Percentiles rank a stretch among this genome's conserved stretches.
Evolutionary conservation across 345 rosid species (phyloP).

Genomic region (Passiflora organensis): DNA sequence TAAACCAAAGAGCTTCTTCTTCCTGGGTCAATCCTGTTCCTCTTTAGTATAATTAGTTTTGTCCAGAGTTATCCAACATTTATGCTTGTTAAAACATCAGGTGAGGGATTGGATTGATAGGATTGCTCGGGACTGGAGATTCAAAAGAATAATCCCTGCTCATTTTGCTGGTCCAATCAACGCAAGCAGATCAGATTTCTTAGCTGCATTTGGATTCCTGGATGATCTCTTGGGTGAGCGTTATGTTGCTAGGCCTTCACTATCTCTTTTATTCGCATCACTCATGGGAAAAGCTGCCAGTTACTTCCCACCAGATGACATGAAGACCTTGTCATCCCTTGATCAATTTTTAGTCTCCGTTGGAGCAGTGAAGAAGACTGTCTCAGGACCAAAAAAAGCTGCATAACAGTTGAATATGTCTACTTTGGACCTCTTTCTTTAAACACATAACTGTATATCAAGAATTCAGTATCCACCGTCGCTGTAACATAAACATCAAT

Average conservation of each 20-base stretch:
- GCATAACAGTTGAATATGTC: background rate
- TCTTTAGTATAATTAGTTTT: background rate
- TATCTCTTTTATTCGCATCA: conserved; percentile 61
- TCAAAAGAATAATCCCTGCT: conserved; percentile 91
- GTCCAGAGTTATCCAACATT: conserved; percentile 2
- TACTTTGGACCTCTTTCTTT: background rate
- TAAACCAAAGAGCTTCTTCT: conserved; percentile 16
- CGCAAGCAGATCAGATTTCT: conserved; percentile 74
- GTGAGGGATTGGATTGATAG: conserved; percentile 91
- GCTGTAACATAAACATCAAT: background rate
- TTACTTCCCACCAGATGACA: conserved; percentile 95
- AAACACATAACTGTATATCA: background rate
- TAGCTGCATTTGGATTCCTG: conserved; percentile 80
- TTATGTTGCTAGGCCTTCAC: conserved; percentile 59
- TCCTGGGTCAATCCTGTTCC: background rate
- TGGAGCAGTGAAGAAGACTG: conserved; percentile 90
- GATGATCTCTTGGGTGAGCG: conserved; percentile 81
- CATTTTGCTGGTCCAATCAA: conserved; percentile 90
- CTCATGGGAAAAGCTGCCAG: conserved; percentile 91
- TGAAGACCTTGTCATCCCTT: conserved; percentile 89
- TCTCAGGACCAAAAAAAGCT: conserved; percentile 59
- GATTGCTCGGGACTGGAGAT: conserved; percentile 78
- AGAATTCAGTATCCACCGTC: background rate
- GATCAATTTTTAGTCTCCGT: conserved; percentile 86
- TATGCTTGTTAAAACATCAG: conserved; percentile 29